Evolutionary conservation across 1,284 basidiomycete species (phyloP).

Genomic region (Somion occarium): DNA sequence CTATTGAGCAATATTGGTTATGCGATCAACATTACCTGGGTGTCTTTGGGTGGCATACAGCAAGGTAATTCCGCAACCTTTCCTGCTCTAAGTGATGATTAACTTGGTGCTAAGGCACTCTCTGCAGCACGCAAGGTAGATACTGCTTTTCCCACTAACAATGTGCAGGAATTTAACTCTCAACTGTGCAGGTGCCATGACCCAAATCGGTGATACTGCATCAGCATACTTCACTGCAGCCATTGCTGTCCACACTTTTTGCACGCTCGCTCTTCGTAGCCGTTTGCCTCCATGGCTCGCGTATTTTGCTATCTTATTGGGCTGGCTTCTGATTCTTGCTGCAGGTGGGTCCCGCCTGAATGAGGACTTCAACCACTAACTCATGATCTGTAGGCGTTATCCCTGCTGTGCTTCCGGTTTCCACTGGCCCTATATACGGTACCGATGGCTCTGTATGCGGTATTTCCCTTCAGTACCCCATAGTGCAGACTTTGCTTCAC

Average conservation of each 20-base stretch:
- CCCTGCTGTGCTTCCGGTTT: constrained; percentile 38
- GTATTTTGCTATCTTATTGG: constrained; percentile 37
- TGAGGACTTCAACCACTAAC: neutral
- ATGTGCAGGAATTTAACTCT: neutral
- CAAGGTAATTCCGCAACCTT: too few species aligned
- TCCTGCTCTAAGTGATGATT: too few species aligned
- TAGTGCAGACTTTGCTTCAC: constrained; percentile 45
- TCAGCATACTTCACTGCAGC: constrained; percentile 60
- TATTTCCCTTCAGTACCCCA: constrained; percentile 37
- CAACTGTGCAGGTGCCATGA: constrained; percentile 33
- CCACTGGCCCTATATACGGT: constrained; percentile 43
- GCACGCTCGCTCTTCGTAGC: constrained; percentile 52
- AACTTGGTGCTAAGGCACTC: too few species aligned
- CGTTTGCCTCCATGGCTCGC: constrained; percentile 48
- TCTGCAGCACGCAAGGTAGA: constrained; percentile 57
- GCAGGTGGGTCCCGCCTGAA: constrained; percentile 36
- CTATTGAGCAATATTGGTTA: constrained; percentile 48
- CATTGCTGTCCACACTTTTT: constrained; percentile 67
- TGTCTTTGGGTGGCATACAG: constrained; percentile 37
- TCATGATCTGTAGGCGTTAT: constrained; percentile 7
- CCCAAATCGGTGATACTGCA: constrained; percentile 57
- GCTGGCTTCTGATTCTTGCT: constrained; percentile 47
- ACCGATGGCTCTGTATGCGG: constrained; percentile 47
- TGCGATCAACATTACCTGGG: constrained; percentile 44
- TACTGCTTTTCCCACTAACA: constrained; percentile 2